Conservation (phyloP, 2,329 filamentous ascomycete genomes). For the Trichoderma arundinaceum region DNA sequence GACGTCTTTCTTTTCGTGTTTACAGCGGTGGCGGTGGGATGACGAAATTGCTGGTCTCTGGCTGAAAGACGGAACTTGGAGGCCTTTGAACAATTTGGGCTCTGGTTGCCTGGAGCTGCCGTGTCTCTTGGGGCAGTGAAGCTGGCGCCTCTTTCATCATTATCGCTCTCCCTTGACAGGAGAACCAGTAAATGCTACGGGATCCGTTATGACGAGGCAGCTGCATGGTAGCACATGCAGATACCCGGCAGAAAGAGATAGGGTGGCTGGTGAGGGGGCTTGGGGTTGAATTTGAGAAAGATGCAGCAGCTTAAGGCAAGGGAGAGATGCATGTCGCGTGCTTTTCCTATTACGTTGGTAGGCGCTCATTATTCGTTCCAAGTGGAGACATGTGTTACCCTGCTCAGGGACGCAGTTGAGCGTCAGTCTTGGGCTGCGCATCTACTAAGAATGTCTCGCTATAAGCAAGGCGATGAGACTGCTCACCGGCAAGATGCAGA, state of each 20-base stretch:
- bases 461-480: not conserved
- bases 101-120: not conserved
- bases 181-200: no score
- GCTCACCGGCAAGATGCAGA: not conserved
- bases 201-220: no score
- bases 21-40: not conserved
- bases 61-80: not conserved
- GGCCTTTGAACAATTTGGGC: not conserved
- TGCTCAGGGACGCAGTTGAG: no score
- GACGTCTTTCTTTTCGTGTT: not conserved
- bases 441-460: not conserved
- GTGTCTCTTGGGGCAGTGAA: not conserved
- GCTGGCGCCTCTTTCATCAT: not conserved
- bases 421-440: not conserved
- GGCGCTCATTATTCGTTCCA: not conserved
- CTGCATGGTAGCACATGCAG: no score
- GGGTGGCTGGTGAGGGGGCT: no score
- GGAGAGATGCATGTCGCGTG: constrained; percentile 2
- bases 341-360: not conserved
- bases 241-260: no score
- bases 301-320: not conserved
- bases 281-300: no score
- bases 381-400: not conserved
- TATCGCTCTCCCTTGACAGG: not conserved
- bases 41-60: constrained; percentile 12